These are phyloP conservation scores for Cyathus striatus DNA, from an alignment of 768 basidiomycete species.

Conservation along the genomic window DNA sequence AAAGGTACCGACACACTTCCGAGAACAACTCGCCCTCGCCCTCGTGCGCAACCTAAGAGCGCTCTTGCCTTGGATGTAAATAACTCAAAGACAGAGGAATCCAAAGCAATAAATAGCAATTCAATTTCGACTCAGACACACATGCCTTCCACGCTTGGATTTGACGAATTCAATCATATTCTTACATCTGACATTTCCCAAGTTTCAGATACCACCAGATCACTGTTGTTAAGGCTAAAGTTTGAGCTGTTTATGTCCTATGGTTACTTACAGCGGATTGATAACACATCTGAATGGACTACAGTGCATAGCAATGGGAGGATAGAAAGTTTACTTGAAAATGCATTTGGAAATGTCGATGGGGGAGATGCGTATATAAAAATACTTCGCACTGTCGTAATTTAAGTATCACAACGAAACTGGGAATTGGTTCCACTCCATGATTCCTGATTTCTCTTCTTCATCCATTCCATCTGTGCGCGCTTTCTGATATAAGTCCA, in stretches of 20 bases:
- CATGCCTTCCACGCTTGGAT: too few relatives aligned
- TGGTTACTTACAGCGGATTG: background rate
- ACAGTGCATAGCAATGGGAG: background rate
- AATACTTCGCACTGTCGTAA: background rate
- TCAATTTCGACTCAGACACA: too few relatives aligned
- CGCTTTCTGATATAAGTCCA: constrained; percentile 32
- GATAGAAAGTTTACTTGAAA: background rate
- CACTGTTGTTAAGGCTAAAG: constrained; percentile 1
- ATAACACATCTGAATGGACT: background rate
- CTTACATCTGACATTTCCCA: too few relatives aligned
- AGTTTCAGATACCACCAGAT: background rate
- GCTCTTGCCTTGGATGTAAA: too few relatives aligned
- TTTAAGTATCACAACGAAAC: too few relatives aligned
- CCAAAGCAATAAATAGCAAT: too few relatives aligned
- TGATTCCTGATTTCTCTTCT: too few relatives aligned
- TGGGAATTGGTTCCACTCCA: too few relatives aligned
- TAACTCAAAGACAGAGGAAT: too few relatives aligned
- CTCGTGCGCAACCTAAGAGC: constrained; percentile 25
- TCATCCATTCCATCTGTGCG: background rate
- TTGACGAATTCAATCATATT: too few relatives aligned
- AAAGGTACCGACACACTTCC: too few relatives aligned
- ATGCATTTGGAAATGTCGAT: constrained; percentile 1
- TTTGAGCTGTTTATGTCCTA: constrained; percentile 3
- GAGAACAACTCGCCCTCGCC: too few relatives aligned
- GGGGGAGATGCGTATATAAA: background rate